Percentiles rank a stretch among this genome's conserved stretches.
Conservation (phyloP, 495 filamentous ascomycete species). For the Recurvomyces mirabilis region DNA sequence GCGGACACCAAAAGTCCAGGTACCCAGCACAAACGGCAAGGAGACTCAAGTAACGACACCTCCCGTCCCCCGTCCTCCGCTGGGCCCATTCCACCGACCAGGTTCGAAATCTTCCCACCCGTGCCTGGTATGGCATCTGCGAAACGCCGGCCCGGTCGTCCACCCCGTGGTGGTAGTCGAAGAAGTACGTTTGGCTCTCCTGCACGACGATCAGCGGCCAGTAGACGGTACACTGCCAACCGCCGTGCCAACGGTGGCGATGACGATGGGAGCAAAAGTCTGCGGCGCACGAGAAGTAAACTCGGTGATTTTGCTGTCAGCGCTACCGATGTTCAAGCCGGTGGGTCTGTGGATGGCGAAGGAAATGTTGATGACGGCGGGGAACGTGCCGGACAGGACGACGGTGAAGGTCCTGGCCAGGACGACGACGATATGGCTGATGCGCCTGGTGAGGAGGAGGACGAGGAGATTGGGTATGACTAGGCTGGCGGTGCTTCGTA, state of each 20-base stretch:
- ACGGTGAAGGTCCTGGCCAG: slow-evolving; percentile 7
- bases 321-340: slow-evolving; percentile 16
- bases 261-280: no score
- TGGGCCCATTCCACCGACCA: slow-evolving; percentile 55
- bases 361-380: slow-evolving; percentile 4
- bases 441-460: slow-evolving; percentile 8
- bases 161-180: slow-evolving; percentile 26
- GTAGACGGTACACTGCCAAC: background rate
- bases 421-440: slow-evolving; percentile 1
- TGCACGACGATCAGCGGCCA: slow-evolving; percentile 10
- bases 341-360: slow-evolving; percentile 11
- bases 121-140: slow-evolving; percentile 41
- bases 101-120: slow-evolving; percentile 79
- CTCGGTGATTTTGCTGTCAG: slow-evolving; percentile 27
- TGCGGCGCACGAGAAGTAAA: slow-evolving; percentile 31
- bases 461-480: slow-evolving; percentile 17
- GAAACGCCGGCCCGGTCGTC: slow-evolving; percentile 39
- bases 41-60: background rate
- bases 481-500: slow-evolving; percentile 1
- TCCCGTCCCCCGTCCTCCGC: slow-evolving; percentile 17
- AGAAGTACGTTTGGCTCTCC: slow-evolving; percentile 15
- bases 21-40: no score
- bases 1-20: background rate
- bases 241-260: background rate
- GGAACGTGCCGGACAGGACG: slow-evolving; percentile 9